These are phyloP conservation scores for Chlorella sp. DNA, from an alignment of 139 green algal species.

Conservation along the genomic window DNA sequence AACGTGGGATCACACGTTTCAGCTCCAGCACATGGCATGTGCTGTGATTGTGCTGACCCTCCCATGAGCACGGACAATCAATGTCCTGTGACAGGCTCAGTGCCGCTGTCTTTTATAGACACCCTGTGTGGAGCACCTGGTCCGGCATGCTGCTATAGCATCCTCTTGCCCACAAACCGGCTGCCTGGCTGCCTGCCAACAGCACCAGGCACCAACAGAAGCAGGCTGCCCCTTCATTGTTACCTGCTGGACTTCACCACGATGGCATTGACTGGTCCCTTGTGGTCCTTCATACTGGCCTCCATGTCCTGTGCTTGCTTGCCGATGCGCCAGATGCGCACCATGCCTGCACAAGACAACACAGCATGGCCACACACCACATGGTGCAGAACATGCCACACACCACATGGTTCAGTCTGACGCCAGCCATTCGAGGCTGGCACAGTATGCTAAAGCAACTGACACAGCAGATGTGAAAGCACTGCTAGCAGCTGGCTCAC, in stretches of 20 bases:
- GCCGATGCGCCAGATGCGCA: conserved; percentile 67
- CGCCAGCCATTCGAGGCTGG: not conserved
- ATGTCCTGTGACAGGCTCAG: too few species aligned
- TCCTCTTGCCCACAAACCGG: too few species aligned
- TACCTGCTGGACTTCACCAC: conserved; percentile 41
- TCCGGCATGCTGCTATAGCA: too few species aligned
- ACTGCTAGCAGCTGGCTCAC: conserved; percentile 1
- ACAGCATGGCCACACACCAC: not conserved
- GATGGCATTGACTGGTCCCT: conserved; percentile 69
- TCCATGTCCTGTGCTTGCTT: conserved; percentile 54
- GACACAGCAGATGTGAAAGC: not conserved
- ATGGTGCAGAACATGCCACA: not conserved
- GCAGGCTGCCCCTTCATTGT: too few species aligned
- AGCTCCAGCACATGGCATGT: too few species aligned
- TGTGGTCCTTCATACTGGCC: conserved; percentile 85
- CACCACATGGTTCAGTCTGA: not conserved
- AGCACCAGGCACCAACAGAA: too few species aligned
- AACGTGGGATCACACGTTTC: too few species aligned
- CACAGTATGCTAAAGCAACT: not conserved
- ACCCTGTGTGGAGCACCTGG: too few species aligned
- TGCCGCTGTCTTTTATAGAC: too few species aligned
- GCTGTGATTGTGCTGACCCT: too few species aligned
- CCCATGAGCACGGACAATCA: too few species aligned
- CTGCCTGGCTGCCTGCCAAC: too few species aligned
- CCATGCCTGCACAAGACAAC: conserved; percentile 17